Base-by-base conservation (phyloP, 352 stramenopile species). In the Discostella stelligera region DNA sequence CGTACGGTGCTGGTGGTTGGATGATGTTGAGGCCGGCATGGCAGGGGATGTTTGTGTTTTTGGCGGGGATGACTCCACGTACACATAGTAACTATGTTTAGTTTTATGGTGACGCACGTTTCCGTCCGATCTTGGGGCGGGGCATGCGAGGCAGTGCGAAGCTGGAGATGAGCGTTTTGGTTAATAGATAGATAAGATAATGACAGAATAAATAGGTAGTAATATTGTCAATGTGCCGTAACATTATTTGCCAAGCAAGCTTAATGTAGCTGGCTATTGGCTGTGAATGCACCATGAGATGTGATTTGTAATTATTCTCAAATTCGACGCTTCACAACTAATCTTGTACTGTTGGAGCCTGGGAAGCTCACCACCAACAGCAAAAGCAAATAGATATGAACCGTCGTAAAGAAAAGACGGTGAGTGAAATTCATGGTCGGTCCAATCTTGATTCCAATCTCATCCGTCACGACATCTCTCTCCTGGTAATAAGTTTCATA, bases 321-420 rank as follows among this genome's bases (percentile, higher is more conserved):
- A 48, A 73, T 56, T 5, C 55, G 41, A 25, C 56, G 71, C 16
- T 73, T 79, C 21, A 85, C 66, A 56, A 89, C 61, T 32, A 86
- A 61, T 25, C 67, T 75, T 11, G 70, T 80, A 41, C 46, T 63
- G 44, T 84, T 75, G 11, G 78, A 81, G 18, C 62, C 75, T 66
- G 85, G 86, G 5, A 92, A 81, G 46, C 84, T 92, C 3, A 89
- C 84, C 30, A 92, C 82, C 14, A 90, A 79, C 5, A 92, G 54
- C 16, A 92, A 66, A 0, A 92, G 54, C 32, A 92, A 74, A 60
- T 92, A 92, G 27, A 90, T 60, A 60, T 92, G 86, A 27, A 92
- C 86, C 13, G 84, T 72, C 16, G 67, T 73, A 27, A 89, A 84
- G 54, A 90, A 85, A 0, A 87, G 41, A 46, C 71, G 72, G 61